Base-by-base conservation (phyloP, 73 alveolate species). In the Tetrahymena thermophila region DNA sequence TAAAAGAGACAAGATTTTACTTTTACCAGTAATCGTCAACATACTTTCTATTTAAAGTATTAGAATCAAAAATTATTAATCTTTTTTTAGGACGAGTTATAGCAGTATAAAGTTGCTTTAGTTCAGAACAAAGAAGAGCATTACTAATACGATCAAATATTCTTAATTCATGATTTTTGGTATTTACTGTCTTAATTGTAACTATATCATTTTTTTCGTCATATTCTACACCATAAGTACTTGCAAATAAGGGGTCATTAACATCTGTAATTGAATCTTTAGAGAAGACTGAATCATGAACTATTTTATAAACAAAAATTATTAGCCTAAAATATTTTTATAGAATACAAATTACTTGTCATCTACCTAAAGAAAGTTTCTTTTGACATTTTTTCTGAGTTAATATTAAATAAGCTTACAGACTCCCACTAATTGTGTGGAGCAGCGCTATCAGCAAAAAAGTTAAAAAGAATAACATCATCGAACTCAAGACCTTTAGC, bases 401-500 rank as follows among this genome's bases (percentile, higher is more conserved):
- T 71, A n/a, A 71, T 71, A 11, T 71, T 71, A 31, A 71, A 71
- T 71, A 71, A 71, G 37, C 23, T n/a, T 3, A 71, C 37, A 4
- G 89, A n/a, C 17, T 71, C 89, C 89, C 89, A 71, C 11, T 71
- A 71, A 25, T 17, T 71, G 11, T 71, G 35, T n/a, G 89, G 4
- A 3, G 89, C 89, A n/a, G 37, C 37, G 37, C 89, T 71, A 94
- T 97, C 97, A 35, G 95, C 84, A 93, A 97, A 97, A 97, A 97
- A 96, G 94, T 97, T 97, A 93, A 93, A 96, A 14, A 97, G 96
- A 40, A 97, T 97, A 28, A 97, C 98, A 93, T 97, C 98, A 34
- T 97, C 99, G 84, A 97, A 97, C 57, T 97, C 98, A 8, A 97
- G 94, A 16, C 98, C 99, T 89, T 97, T 98, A 8, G 98, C 97